Percentiles rank a stretch among this genome's conserved stretches.
phyloP scores from a whole-genome alignment of 2,329 filamentous ascomycete genomes.

The Epichloe elymi region DNA sequence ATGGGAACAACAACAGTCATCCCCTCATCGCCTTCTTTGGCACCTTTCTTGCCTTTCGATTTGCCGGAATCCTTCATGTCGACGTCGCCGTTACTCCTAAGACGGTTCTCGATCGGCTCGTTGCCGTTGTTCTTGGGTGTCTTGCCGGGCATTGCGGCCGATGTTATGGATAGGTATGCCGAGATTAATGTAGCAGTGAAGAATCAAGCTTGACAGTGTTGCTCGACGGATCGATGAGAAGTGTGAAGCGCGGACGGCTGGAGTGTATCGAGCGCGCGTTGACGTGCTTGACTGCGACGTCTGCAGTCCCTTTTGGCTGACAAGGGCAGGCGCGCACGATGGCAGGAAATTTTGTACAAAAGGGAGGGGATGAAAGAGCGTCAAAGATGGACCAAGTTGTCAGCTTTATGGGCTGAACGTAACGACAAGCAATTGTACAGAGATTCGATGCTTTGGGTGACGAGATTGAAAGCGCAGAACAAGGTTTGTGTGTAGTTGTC shows the following conservation, averaged over 20 bases:
- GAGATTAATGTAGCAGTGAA: not conserved
- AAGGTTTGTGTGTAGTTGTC: conserved; percentile 4
- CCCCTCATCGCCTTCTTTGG: conserved; percentile 59
- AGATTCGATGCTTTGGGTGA: conserved; percentile 4
- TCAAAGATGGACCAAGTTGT: not conserved
- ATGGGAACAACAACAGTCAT: conserved; percentile 73
- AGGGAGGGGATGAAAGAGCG: conserved; percentile 3
- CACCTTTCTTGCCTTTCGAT: conserved; percentile 49
- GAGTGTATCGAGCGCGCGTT: conserved; percentile 1
- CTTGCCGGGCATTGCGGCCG: conserved; percentile 52
- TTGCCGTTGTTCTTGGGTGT: conserved; percentile 61
- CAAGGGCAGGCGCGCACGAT: conserved; percentile 4
- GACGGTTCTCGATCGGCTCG: conserved; percentile 54
- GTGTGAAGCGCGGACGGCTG: not conserved
- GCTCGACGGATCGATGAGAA: not conserved
- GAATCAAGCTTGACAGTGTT: not conserved
- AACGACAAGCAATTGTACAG: not conserved
- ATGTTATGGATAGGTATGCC: conserved; percentile 1
- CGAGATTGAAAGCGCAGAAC: not conserved
- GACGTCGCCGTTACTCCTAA: conserved; percentile 49
- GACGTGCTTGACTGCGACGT: conserved; percentile 4
- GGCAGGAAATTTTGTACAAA: not conserved
- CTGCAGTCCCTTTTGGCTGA: not conserved
- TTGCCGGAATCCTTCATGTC: conserved; percentile 60
- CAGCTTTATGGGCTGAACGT: not conserved